Evolutionary conservation across 2,329 filamentous ascomycete species (phyloP), one percentile per base, ranked within the genome.

Genomic region (Leptographium galeiforme): DNA sequence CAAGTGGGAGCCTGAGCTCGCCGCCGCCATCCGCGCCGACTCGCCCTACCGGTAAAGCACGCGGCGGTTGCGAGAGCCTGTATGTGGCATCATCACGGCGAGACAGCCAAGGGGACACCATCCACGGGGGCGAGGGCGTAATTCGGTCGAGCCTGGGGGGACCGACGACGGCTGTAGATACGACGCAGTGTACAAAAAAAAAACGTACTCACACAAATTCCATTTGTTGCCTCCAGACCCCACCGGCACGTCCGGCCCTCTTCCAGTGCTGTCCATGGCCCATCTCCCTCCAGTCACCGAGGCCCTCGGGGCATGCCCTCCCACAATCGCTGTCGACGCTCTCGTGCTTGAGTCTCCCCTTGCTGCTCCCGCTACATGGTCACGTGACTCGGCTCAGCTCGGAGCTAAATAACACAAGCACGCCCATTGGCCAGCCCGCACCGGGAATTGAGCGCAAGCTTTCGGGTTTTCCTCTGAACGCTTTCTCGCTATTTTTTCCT

Each of bases 1-100:
- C 74, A 91, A 90, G 73, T 98, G 93, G 93, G 93, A 98, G 75
- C 90, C 93, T 8, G 93, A 98, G 73, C 77, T 98, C 65, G 91
- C 91, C 1, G 91, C 93, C 55, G 84, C 81, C 61, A 93, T 93
- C 67, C 84, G 89, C 65, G 93, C 93, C 57, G 93, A 98, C 76
- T 83, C 90, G 53, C 91, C 91, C 51, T 97, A 90, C 75, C 80
- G 87, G 78, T 91, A 83, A 77, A 39, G 25, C 25, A 5, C 25
- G 25, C 25, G 25, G 25, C 5, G 5, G 25, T 5, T 25, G 5
- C 25, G 5, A 25, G 3, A 25, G 5, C 25, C 25, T 25, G 2
- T 25, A 25, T 25, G 3, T 25, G 25, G 25, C 25, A 3, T 25
- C 25, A 25, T 25, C 25, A 25, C 25, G 25, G 25, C 25, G 25